Base-by-base conservation (phyloP, 2,329 filamentous ascomycete species). In the Herpotrichia juniperi region DNA sequence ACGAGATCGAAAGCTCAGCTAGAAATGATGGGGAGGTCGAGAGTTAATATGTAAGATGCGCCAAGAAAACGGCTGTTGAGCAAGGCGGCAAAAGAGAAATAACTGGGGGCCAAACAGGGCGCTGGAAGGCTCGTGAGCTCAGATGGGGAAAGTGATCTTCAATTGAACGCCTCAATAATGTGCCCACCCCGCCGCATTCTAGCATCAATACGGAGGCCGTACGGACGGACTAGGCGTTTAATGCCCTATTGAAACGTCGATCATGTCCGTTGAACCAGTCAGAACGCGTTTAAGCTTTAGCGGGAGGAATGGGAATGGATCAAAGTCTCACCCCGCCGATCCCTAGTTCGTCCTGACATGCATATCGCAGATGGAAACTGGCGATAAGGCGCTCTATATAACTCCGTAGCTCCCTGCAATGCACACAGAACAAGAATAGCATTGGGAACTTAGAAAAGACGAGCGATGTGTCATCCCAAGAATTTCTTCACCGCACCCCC, bases 401-500 rank as follows among this genome's bases (percentile, higher is more conserved):
- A 37, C 11, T 37, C 34, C 34, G 21, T 3, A 22, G 21, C 37
- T 19, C 30, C 51, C 46, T 48, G 42, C 51, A 39, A 54, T 54
- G 51, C 51, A 50, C 9, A 47, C 35, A 22, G 35, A 24, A 42
- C 42, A 7, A 17, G 4, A 46, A 24, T 32, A 37, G 17, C 17
- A 42, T 25, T n/a, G n/a, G n/a, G 7, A 7, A 42, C 5, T 21
- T 11, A 8, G 17, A 40, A 46, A 16, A 12, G 24, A 10, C 21
- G 40, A 8, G 12, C 9, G 43, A 16, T 11, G 14, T 7, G 34
- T 66, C 50, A 93, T 1, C 82, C 83, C 62, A 99, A 73, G 73
- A 99, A 99, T 62, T 83, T 83, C 64, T 86, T 87, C 42, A 99
- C 78, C 44, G 87, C 90, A 0, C 91, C 92, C 3, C 94, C 94